Evolutionary conservation across 2,329 filamentous ascomycete genomes (phyloP), one percentile per base, ranked within the genome.

Genomic region (Escovopsis weberi): DNA sequence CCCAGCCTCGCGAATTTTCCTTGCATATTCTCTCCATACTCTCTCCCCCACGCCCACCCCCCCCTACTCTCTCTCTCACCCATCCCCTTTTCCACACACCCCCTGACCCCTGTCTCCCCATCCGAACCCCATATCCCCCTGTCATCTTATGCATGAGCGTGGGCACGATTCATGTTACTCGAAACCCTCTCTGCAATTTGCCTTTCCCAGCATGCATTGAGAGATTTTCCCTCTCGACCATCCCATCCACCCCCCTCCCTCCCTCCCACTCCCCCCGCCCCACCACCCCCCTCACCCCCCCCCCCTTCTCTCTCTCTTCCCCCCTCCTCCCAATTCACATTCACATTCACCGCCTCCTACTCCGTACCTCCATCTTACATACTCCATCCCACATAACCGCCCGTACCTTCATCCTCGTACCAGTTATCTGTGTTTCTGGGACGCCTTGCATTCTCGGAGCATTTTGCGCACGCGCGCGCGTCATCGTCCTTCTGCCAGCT

Each of bases 1-100:
- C 44, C 44, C 44, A 45, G 41, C 44, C 44, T 41, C 44, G 41
- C 43, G 38, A 43, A 41, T 45, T 45, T 33, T 37, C 23, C 23
- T 37, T 37, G 28, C 28, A 30, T 30, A 30, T 30, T 30, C 10
- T 30, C 10, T 30, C 28, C 28, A 15, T 30, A 30, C 28, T 6
- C 28, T 10, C 28, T 10, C 28, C 28, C 28, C 28, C 28, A 30
- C 10, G 10, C 6, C 6, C 28, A 30, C 28, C n/a, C 37, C 36
- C 36, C 36, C 30, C 33, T 40, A 33, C 15, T 15, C 15, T 15
- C 15, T 15, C 15, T 33, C 43, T 36, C 30, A 39, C 23, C 15
- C 32, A 41, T 28, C 37, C 39, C 40, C 33, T 18, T 35, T 18
- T 35, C 33, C 33, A 18, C 39, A 37, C 37, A 35, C 43, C 28